Evolutionary conservation across 2,329 filamentous ascomycete genomes (phyloP).

Genomic region (Colletotrichum lupini): DNA sequence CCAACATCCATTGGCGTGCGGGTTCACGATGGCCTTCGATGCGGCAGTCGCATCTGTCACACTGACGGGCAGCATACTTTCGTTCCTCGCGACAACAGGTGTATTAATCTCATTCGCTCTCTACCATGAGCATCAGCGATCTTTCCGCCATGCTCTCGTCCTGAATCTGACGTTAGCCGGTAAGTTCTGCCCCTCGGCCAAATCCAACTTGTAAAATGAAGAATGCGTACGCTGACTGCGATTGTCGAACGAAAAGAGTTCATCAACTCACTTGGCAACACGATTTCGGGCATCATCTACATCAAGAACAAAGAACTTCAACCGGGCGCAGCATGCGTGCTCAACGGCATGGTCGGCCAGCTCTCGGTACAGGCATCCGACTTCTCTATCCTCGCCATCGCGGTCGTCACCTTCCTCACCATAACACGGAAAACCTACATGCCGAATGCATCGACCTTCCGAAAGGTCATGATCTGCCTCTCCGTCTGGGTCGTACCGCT

Average conservation of each 20-base stretch:
- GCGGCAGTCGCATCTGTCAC: slow-evolving; percentile 29
- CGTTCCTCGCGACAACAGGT: slow-evolving; percentile 24
- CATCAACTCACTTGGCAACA: slow-evolving; percentile 55
- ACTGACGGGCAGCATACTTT: slow-evolving; percentile 32
- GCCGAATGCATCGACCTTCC: slow-evolving; percentile 42
- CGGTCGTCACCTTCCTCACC: slow-evolving; percentile 53
- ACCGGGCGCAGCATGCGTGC: slow-evolving; percentile 47
- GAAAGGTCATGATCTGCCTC: slow-evolving; percentile 47
- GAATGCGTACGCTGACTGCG: not conserved
- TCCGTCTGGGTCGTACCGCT: slow-evolving; percentile 53
- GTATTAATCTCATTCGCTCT: slow-evolving; percentile 30
- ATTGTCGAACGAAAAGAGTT: slow-evolving; percentile 44
- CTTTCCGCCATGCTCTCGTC: slow-evolving; percentile 40
- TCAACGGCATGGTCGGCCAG: slow-evolving; percentile 58
- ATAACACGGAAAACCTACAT: slow-evolving; percentile 48
- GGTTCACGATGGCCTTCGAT: slow-evolving; percentile 35
- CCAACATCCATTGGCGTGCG: slow-evolving; percentile 28
- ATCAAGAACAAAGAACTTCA: slow-evolving; percentile 41
- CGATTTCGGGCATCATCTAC: slow-evolving; percentile 51
- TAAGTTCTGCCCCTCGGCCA: slow-evolving; percentile 27
- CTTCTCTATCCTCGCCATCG: slow-evolving; percentile 57
- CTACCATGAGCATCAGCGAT: slow-evolving; percentile 37
- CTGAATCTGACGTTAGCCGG: slow-evolving; percentile 40
- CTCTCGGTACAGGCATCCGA: slow-evolving; percentile 56
- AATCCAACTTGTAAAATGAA: too few species aligned